Evolutionary conservation across 1,284 basidiomycete genomes (phyloP).

Genomic region (Cystobasidiaceae sp.): DNA sequence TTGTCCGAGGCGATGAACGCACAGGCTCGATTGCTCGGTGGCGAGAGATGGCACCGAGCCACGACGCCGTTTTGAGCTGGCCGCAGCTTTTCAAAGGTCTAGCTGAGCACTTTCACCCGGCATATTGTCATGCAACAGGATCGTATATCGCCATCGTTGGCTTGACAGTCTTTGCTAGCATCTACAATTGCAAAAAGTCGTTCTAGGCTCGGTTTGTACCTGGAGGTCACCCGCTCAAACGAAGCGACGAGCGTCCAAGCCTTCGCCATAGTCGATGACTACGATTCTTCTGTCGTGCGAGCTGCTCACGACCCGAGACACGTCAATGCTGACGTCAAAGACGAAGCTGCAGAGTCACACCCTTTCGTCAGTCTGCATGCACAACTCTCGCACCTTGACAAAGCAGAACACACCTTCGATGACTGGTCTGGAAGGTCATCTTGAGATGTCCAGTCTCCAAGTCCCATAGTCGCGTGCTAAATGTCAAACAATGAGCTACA

Average conservation of each 20-base stretch:
- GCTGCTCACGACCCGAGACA: constrained; percentile 53
- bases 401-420: constrained; percentile 50
- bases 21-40: too few relatives aligned
- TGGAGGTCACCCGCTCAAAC: constrained; percentile 35
- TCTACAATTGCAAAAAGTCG: too few relatives aligned
- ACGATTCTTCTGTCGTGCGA: constrained; percentile 75
- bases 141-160: too few relatives aligned
- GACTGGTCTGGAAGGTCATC: constrained; percentile 63
- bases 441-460: constrained; percentile 54
- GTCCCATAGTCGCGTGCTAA: constrained; percentile 60
- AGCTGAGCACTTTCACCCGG: too few relatives aligned
- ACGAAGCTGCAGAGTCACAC: constrained; percentile 59
- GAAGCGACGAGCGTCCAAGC: constrained; percentile 55
- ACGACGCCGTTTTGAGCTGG: too few relatives aligned
- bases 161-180: too few relatives aligned
- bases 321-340: constrained; percentile 79
- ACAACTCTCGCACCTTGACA: neutral
- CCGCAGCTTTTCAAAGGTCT: too few relatives aligned
- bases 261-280: constrained; percentile 65
- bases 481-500: neutral
- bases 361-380: neutral
- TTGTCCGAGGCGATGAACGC: too few relatives aligned
- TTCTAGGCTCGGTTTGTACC: too few relatives aligned
- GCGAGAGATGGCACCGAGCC: too few relatives aligned
- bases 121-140: too few relatives aligned